Evolutionary conservation across 805 yeast genomes (phyloP).

Genomic region (Starmerella potacharoeniae): DNA sequence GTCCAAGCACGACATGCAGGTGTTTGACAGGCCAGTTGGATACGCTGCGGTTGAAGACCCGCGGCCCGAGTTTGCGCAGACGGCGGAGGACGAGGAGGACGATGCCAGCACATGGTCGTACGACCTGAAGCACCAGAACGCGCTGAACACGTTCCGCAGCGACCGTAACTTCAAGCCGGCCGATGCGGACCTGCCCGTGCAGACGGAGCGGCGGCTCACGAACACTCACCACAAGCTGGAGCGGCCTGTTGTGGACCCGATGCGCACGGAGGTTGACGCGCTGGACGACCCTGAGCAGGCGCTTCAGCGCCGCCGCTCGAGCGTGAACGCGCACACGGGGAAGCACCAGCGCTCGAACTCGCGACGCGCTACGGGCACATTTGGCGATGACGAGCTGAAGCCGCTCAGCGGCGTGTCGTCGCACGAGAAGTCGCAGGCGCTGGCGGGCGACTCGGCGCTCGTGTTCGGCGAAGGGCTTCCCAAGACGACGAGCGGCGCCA

Average conservation of each 20-base stretch:
- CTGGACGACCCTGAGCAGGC: background rate
- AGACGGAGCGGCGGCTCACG: constrained; percentile 13
- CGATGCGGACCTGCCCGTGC: constrained; percentile 10
- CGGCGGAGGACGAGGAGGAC: constrained; percentile 19
- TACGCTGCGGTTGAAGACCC: constrained; percentile 4
- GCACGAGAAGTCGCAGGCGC: constrained; percentile 3
- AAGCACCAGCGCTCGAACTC: constrained; percentile 1
- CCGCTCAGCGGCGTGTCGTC: constrained; percentile 4
- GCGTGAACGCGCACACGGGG: background rate
- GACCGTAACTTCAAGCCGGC: constrained; percentile 8
- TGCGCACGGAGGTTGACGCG: constrained; percentile 1
- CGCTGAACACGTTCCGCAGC: constrained; percentile 1
- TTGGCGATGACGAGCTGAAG: constrained; percentile 15
- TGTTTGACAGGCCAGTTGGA: constrained; percentile 10
- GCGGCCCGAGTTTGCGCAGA: background rate
- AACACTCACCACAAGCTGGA: constrained; percentile 12
- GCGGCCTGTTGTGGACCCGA: background rate
- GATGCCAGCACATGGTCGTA: constrained; percentile 22
- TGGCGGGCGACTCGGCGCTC: constrained; percentile 6
- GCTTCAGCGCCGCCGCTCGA: constrained; percentile 12
- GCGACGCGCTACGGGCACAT: constrained; percentile 17
- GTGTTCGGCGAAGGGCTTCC: constrained; percentile 8
- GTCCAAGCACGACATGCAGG: constrained; percentile 20
- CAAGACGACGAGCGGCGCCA: background rate
- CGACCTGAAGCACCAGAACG: constrained; percentile 8